Conservation (phyloP, 768 basidiomycete species). For the Lepiota venenata region DNA sequence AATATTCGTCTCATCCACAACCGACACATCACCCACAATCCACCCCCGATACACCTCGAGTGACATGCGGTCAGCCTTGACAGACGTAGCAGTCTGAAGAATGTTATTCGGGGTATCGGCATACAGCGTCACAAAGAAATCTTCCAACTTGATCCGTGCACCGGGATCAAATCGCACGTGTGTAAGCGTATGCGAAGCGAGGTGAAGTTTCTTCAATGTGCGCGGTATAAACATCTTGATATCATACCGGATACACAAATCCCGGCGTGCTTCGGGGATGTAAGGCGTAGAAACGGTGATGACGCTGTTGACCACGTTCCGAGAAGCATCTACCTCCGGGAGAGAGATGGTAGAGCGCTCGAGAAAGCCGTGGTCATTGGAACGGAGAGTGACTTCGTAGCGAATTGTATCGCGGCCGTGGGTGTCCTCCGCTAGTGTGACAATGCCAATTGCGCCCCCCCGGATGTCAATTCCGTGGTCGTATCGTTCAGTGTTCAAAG, state of each 20-base stretch:
- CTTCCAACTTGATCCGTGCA: conserved; percentile 38
- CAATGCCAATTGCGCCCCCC: conserved; percentile 48
- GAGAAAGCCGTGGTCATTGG: conserved; percentile 38
- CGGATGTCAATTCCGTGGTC: conserved; percentile 46
- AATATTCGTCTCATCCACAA: conserved; percentile 37
- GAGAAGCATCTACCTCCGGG: conserved; percentile 29
- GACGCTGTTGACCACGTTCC: conserved; percentile 30
- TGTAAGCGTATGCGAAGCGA: conserved; percentile 38
- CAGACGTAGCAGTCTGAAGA: conserved; percentile 38
- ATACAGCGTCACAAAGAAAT: conserved; percentile 43
- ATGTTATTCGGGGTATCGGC: conserved; percentile 35
- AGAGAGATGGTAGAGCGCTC: conserved; percentile 32
- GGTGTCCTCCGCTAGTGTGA: conserved; percentile 43
- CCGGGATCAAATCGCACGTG: conserved; percentile 50
- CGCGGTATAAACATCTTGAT: conserved; percentile 48
- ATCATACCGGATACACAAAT: conserved; percentile 53
- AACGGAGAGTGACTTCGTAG: conserved; percentile 46
- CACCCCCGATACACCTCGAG: conserved; percentile 52
- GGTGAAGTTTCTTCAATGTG: conserved; percentile 42
- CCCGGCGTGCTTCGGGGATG: conserved; percentile 15
- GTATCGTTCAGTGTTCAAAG: conserved; percentile 28
- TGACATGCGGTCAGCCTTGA: conserved; percentile 36
- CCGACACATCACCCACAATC: conserved; percentile 56
- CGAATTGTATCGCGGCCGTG: conserved; percentile 37
- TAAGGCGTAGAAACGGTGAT: conserved; percentile 35